Evolutionary conservation across 2,329 filamentous ascomycete genomes (phyloP), one percentile per base, ranked within the genome.

Genomic region (Fusarium continuum): DNA sequence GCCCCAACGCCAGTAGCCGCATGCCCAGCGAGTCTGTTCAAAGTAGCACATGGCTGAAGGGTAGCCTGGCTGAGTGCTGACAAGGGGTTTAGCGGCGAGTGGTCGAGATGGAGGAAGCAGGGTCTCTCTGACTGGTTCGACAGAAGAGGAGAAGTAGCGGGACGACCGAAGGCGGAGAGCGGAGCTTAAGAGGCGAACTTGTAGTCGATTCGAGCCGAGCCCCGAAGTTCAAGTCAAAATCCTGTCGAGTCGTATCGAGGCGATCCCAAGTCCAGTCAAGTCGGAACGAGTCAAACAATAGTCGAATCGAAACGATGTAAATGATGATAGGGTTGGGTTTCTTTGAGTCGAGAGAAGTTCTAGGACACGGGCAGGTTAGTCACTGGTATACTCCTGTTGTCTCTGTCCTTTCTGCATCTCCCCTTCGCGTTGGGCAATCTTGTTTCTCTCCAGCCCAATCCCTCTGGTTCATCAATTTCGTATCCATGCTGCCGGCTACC

Each of bases 1-100:
- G 67, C 92, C 91, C 93, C 93, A 98, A 78, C 93, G 92, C 89
- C 91, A 97, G 84, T 92, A 94, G 73, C 91, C 91, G 80, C 94
- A 98, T 55, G 78, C 78, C 85, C 91, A 97, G 70, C 87, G 85
- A 76, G 90, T 92, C 79, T 94, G 91, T 73, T 97, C 93, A 83
- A 93, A 98, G 83, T 95, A 97, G 82, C 94, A 97, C 94, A 98
- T 97, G 70, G 74, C 83, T 54, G 51, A 49, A 51, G 55, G 32
- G 25, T 38, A 50, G 55, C n/a, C n/a, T n/a, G n/a, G n/a, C 67
- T 64, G 64, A 61, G 51, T 58, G 55, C 62, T 58, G 36, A 57
- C 52, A 57, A 35, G 52, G 40, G 45, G 48, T 28, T 46, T 36
- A 49, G 54, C 49, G 61, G 44, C 50, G 44, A 57, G 43, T 47